A percentile compares a stretch with the other conserved stretches of the same genome.
These are phyloP conservation scores for Bolboschoenoplectus hybrid DNA, from an alignment of 202 grass and related monocot genomes.

Conservation along the genomic window DNA sequence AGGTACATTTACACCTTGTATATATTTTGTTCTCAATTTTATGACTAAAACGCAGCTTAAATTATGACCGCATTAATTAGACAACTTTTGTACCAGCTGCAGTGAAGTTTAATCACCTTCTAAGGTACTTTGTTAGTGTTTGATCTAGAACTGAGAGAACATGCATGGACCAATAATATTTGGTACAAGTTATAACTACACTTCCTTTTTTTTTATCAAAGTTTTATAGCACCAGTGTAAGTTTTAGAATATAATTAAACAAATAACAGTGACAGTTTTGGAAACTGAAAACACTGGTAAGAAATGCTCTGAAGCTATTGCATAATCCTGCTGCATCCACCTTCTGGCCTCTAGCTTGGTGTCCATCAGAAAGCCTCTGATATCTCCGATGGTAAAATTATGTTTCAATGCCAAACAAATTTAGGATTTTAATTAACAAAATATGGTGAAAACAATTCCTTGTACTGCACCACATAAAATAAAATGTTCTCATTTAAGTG, in stretches of 20 bases:
- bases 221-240: background rate
- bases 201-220: background rate
- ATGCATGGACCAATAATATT: background rate
- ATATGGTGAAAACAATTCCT: constrained; percentile 1
- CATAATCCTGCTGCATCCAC: background rate
- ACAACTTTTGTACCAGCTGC: background rate
- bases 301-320: background rate
- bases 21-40: background rate
- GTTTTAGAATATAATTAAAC: background rate
- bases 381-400: background rate
- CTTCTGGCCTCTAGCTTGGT: background rate
- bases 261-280: background rate
- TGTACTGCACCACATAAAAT: background rate
- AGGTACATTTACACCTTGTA: background rate
- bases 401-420: background rate
- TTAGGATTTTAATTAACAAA: background rate
- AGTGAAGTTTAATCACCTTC: background rate
- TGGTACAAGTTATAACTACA: background rate
- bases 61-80: background rate
- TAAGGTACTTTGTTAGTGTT: background rate
- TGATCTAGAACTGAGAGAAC: background rate
- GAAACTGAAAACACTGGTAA: background rate
- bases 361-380: background rate
- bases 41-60: background rate
- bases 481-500: background rate